Evolutionary conservation across 495 filamentous ascomycete genomes (phyloP).

Genomic region (Penicillium canariense): DNA sequence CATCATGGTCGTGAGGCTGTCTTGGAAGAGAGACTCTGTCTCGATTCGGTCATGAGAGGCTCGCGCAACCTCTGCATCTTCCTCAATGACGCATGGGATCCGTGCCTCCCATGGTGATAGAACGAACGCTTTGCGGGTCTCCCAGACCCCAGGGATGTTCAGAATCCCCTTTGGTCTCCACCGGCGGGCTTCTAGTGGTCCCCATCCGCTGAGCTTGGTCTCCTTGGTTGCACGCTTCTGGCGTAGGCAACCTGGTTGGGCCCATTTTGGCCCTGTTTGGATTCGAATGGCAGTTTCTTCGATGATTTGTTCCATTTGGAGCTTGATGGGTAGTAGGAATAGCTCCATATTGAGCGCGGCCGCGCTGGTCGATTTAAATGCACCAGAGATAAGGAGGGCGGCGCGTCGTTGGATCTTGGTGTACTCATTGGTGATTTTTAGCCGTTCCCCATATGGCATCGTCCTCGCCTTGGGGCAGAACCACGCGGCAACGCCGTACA

Average conservation of each 20-base stretch:
- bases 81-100: neutral
- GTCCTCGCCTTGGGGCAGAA: neutral
- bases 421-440: neutral
- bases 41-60: neutral
- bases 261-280: too few species aligned
- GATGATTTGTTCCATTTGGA: neutral
- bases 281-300: neutral
- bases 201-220: too few species aligned
- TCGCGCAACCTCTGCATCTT: too few species aligned
- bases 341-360: neutral
- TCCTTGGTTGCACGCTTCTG: too few species aligned
- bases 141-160: too few species aligned
- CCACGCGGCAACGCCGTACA: neutral
- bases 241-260: too few species aligned
- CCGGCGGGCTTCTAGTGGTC: too few species aligned
- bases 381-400: too few species aligned
- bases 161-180: too few species aligned
- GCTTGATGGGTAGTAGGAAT: neutral
- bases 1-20: too few species aligned
- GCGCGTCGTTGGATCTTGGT: too few species aligned
- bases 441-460: neutral
- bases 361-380: neutral
- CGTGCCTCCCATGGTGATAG: neutral
- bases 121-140: too few species aligned
- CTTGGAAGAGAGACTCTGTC: neutral